Percentiles rank a stretch among this genome's conserved stretches.
Conservation (phyloP, 768 basidiomycete genomes). For the Kwoniella dendrophila region DNA sequence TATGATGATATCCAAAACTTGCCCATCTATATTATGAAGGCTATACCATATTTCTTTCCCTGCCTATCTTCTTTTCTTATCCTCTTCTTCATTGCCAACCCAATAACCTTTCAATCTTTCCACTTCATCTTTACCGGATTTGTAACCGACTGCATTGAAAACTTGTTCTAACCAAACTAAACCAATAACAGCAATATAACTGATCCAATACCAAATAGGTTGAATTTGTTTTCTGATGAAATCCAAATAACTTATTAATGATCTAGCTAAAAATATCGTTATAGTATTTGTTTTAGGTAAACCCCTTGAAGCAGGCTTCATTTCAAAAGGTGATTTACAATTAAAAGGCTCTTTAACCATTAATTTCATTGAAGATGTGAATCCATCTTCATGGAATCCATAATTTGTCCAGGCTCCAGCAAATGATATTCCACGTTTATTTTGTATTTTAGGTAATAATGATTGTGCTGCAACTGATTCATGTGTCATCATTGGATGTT, state of each 20-base stretch:
- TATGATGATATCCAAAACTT: too few species aligned
- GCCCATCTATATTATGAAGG: too few species aligned
- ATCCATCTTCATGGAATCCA: conserved; percentile 82
- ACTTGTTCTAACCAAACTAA: conserved; percentile 36
- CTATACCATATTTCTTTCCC: too few species aligned
- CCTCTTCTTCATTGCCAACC: conserved; percentile 19
- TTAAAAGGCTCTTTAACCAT: conserved; percentile 35
- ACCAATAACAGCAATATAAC: conserved; percentile 29
- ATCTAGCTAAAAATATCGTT: conserved; percentile 5
- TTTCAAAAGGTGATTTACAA: conserved; percentile 42
- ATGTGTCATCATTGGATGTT: conserved; percentile 69
- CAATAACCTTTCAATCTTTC: conserved; percentile 37
- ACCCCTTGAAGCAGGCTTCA: conserved; percentile 37
- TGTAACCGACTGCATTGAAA: conserved; percentile 4
- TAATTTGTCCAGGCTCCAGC: conserved; percentile 75
- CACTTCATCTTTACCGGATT: conserved; percentile 28
- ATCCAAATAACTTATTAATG: conserved; percentile 25
- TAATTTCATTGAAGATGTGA: conserved; percentile 59
- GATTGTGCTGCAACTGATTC: conserved; percentile 65
- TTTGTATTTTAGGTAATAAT: conserved; percentile 65
- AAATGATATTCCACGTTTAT: conserved; percentile 65
- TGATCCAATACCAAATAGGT: conserved; percentile 30
- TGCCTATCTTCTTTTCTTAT: conserved; percentile 6
- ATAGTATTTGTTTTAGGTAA: conserved; percentile 18
- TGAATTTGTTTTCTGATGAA: conserved; percentile 9